These are phyloP conservation scores for Asclepias syriaca DNA, from an alignment of 257 asterid species.

Conservation along the genomic window DNA sequence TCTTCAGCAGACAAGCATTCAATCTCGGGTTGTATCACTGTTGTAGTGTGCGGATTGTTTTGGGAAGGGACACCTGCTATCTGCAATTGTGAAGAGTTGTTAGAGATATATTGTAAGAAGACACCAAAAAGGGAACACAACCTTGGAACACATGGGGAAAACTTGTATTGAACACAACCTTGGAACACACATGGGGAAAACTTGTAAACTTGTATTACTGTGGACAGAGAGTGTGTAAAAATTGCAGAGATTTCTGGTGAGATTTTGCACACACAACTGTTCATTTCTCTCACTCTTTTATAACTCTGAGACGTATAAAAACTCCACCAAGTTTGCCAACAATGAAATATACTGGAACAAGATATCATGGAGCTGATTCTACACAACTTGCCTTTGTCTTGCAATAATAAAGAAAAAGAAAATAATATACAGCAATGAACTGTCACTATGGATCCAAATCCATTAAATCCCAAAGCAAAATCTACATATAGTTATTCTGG, in stretches of 20 bases:
- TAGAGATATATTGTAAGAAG: background rate
- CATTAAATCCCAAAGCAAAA: background rate
- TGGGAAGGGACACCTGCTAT: conserved; percentile 12
- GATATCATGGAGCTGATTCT: background rate
- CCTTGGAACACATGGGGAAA: background rate
- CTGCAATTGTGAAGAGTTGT: conserved; percentile 20
- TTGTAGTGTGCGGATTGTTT: conserved; percentile 18
- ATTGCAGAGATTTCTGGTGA: background rate
- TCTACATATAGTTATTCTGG: background rate
- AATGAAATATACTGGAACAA: background rate
- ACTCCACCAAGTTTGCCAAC: background rate
- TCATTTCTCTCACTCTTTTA: background rate
- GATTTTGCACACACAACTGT: background rate
- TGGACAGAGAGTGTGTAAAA: background rate
- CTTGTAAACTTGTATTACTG: background rate
- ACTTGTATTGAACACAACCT: background rate
- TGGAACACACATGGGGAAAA: background rate
- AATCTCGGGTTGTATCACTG: conserved; percentile 20
- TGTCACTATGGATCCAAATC: background rate
- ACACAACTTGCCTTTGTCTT: background rate
- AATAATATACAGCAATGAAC: background rate
- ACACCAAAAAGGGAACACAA: background rate
- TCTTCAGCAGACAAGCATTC: conserved; percentile 52
- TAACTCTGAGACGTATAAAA: background rate
- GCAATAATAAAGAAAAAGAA: background rate